Evolutionary conservation across 345 rosid genomes (phyloP), one percentile per base, ranked within the genome.

Genomic region (Euphorbia peplus): DNA sequence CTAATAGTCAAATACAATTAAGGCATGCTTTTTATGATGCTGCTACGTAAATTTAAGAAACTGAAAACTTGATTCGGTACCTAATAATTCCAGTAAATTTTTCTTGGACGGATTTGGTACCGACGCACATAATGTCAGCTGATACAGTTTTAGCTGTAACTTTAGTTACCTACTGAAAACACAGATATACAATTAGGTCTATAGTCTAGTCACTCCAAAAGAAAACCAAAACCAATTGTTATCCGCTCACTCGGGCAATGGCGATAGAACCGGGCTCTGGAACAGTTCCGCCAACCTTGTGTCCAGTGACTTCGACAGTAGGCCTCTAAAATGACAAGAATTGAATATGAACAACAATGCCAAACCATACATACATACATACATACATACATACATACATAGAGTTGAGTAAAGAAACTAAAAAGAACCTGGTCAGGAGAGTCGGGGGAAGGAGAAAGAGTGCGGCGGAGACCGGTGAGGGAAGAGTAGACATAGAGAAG

Each of bases 341-440:
- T 60, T 51, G n/a, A n/a, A n/a, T n/a, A 55, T 70, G 63, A 62
- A 70, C 16, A 7, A 54, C 13, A 48, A 29, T 16, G 30, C 54
- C 14, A 52, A 61, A 41, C 37, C 12, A n/a, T n/a, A 25, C 59
- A 4, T 26, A 16, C 47, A 13, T n/a, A 30, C 47, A 39, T 16
- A 4, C 28, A 25, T 14, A 26, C 25, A 9, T 22, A 30, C 16
- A 68, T n/a, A n/a, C n/a, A n/a, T n/a, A n/a, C n/a, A n/a, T n/a
- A n/a, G n/a, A n/a, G n/a, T n/a, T n/a, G n/a, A n/a, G n/a, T n/a
- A n/a, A n/a, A n/a, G n/a, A n/a, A n/a, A n/a, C n/a, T n/a, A n/a
- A n/a, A n/a, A n/a, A n/a, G n/a, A n/a, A n/a, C 98, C 97, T 87
- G 85, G 85, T 89, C 99, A 39, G 78, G 69, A 18, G 93, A 86